Evolutionary conservation across 257 asterid species (phyloP), one percentile per base, ranked within the genome.

Genomic region (Solanum ahanhuiri): DNA sequence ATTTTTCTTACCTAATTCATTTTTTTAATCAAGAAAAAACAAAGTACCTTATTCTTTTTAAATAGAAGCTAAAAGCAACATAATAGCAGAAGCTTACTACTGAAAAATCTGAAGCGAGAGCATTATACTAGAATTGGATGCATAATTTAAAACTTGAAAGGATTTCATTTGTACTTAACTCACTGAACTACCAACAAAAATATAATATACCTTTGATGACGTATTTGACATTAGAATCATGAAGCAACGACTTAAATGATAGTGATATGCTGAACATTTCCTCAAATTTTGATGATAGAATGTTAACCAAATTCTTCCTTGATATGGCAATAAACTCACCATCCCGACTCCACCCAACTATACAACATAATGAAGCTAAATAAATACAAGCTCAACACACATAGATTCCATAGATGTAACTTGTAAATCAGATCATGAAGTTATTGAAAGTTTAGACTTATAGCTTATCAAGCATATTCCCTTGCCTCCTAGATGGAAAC

Each of bases 341-440:
- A 73, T 90, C 85, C 33, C 88, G 86, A 77, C 97, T 94, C 98
- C 98, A 96, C 90, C 93, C 98, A 90, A 93, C 99, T 95, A 85
- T 87, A 87, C 91, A 88, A 79, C 23, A 71, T 87, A 12, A 39
- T 30, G 87, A 86, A 37, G 88, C 87, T 43, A 79, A 84, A 75
- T 45, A 76, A 71, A 79, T 8, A 82, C 60, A 67, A 43, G 25
- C 43, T 48, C 75, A 67, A 82, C 48, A 34, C 58, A 41, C 45
- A 25, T 23, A 34, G 45, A 41, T 77, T 43, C 83, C 45, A 23
- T 41, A 41, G 63, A 43, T 25, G n/a, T 77, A 73, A 73, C 82
- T 73, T 37, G 82, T 73, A 37, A 73, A 73, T 73, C 57, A 37
- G 57, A 73, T 37, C 33, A 73, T 73, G 54, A 73, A 73, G 57